Percentiles rank a stretch among this genome's conserved stretches.
Evolutionary conservation across 768 basidiomycete species (phyloP).

Genomic region (Coprinopsis cinerea): DNA sequence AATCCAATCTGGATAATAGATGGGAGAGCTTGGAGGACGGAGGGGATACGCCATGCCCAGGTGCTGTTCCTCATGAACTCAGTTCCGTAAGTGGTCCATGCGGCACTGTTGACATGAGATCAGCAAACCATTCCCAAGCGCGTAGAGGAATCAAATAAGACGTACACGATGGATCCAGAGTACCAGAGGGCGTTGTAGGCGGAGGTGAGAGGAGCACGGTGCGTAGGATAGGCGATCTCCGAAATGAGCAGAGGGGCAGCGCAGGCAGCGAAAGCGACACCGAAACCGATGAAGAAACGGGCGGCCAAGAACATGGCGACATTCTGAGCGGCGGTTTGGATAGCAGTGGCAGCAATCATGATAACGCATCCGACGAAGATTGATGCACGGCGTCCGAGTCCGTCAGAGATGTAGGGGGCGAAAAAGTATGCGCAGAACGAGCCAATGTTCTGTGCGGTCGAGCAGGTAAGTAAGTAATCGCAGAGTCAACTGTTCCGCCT

Average conservation of each 20-base stretch:
- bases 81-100: conserved; percentile 84
- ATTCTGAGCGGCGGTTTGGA: conserved; percentile 68
- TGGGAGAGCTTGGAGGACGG: conserved; percentile 64
- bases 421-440: conserved; percentile 62
- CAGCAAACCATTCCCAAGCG: background rate
- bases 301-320: conserved; percentile 79
- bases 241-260: conserved; percentile 82
- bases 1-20: conserved; percentile 61
- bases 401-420: conserved; percentile 67
- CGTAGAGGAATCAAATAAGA: conserved; percentile 13
- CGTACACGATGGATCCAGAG: conserved; percentile 71
- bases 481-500: background rate
- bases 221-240: conserved; percentile 79
- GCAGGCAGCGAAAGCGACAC: conserved; percentile 66
- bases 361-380: conserved; percentile 64
- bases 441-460: conserved; percentile 81
- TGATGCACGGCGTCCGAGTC: conserved; percentile 59
- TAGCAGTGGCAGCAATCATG: conserved; percentile 60
- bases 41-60: conserved; percentile 84
- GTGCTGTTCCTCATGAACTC: conserved; percentile 56
- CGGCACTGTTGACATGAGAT: conserved; percentile 40
- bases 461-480: background rate
- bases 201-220: conserved; percentile 75
- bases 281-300: conserved; percentile 72
- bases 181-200: conserved; percentile 86